These are phyloP conservation scores for Ogataea methylovora DNA, from an alignment of 805 yeast species.

Conservation along the genomic window DNA sequence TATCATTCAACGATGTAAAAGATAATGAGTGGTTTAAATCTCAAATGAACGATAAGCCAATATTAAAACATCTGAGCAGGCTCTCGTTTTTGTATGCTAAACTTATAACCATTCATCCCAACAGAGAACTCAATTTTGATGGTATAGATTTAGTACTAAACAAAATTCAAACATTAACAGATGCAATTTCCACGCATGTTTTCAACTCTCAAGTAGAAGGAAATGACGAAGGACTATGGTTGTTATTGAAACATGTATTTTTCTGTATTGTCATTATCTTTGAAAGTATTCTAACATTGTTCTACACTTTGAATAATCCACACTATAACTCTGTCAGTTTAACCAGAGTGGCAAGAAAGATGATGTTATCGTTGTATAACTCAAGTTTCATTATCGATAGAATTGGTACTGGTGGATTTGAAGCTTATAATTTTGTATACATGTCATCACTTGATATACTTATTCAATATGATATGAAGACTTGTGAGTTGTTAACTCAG, in stretches of 20 bases:
- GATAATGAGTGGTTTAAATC: background rate
- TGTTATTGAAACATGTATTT: conserved; percentile 25
- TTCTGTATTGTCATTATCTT: conserved; percentile 43
- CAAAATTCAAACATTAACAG: conserved; percentile 25
- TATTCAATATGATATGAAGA: conserved; percentile 18
- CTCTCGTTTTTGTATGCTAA: conserved; percentile 33
- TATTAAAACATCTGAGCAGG: conserved; percentile 39
- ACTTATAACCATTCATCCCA: conserved; percentile 10
- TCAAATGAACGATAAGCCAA: conserved; percentile 24
- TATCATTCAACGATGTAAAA: background rate
- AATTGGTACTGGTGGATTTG: conserved; percentile 60
- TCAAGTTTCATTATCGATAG: conserved; percentile 40
- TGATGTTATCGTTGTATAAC: conserved; percentile 35
- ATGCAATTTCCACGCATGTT: conserved; percentile 1
- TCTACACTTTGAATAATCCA: conserved; percentile 21
- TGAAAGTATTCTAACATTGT: conserved; percentile 38
- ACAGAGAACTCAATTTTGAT: conserved; percentile 7
- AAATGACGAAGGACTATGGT: no score
- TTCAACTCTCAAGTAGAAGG: background rate
- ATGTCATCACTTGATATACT: conserved; percentile 38
- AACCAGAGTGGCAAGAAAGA: conserved; percentile 18
- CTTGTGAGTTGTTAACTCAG: conserved; percentile 22
- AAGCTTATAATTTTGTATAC: conserved; percentile 54
- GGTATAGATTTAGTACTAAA: conserved; percentile 15
- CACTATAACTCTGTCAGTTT: conserved; percentile 6